Percentiles rank a stretch among this genome's conserved stretches.
Conservation (phyloP, 73 alveolate genomes). For the Tetrahymena malaccensis region DNA sequence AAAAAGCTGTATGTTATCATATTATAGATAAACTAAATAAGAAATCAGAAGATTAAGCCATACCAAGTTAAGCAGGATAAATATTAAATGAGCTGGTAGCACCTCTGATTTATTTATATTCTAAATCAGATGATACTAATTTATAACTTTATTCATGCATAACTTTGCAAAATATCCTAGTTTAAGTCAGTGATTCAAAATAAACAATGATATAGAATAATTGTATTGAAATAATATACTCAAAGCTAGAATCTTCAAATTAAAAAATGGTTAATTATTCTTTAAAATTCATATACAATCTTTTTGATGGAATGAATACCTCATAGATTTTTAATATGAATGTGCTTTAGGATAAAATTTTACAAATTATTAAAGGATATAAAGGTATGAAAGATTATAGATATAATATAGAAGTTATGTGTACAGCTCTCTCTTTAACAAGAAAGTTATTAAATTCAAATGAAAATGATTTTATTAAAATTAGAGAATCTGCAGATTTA, state of each 20-base stretch:
- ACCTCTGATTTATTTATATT: background rate
- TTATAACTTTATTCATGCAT: background rate
- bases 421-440: background rate
- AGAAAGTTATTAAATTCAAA: background rate
- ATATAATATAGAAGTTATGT: background rate
- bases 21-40: background rate
- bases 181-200: background rate
- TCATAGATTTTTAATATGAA: background rate
- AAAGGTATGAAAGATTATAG: background rate
- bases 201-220: background rate
- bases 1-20: background rate
- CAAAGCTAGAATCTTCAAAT: background rate
- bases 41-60: background rate
- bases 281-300: background rate
- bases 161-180: background rate
- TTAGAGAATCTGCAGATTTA: background rate
- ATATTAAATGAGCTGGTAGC: background rate
- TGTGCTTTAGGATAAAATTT: background rate
- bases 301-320: background rate
- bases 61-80: background rate
- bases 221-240: background rate
- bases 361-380: background rate
- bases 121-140: background rate
- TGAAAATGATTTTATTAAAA: background rate
- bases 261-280: background rate